A percentile compares a stretch with the other conserved stretches of the same genome.
phyloP scores from a whole-genome alignment of 345 rosid genomes.

The Populus ilicifolia region DNA sequence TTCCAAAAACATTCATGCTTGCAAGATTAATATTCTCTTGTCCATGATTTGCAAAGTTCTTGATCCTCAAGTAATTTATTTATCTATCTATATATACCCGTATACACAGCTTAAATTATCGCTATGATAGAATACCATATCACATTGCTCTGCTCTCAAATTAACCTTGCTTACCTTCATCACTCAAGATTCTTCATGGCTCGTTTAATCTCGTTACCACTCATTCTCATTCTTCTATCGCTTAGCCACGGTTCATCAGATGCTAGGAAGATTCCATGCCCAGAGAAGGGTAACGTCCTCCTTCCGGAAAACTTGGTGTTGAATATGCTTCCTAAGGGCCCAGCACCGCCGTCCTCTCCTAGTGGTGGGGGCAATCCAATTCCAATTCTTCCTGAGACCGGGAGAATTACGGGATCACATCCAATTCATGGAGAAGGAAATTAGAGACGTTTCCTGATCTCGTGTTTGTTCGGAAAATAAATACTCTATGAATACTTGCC shows the following conservation, averaged over 20 bases:
- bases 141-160: background rate
- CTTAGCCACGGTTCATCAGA: background rate
- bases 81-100: background rate
- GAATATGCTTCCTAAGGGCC: background rate
- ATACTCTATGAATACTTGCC: too few relatives aligned
- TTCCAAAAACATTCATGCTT: too few relatives aligned
- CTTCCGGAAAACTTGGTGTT: background rate
- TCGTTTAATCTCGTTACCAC: background rate
- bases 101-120: too few relatives aligned
- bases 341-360: background rate
- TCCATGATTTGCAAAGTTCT: too few relatives aligned
- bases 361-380: background rate
- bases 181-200: background rate
- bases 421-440: slow-evolving; percentile 3
- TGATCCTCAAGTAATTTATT: background rate
- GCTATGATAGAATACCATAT: too few relatives aligned
- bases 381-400: background rate
- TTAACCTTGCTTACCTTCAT: background rate
- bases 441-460: background rate
- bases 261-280: background rate
- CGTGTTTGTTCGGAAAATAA: too few relatives aligned
- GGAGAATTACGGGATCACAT: background rate
- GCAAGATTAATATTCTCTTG: too few relatives aligned
- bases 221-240: background rate
- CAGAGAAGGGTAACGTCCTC: background rate